These are phyloP conservation scores for Arthrinium phaeospermum DNA, from an alignment of 2,329 filamentous ascomycete species.

Conservation along the genomic window DNA sequence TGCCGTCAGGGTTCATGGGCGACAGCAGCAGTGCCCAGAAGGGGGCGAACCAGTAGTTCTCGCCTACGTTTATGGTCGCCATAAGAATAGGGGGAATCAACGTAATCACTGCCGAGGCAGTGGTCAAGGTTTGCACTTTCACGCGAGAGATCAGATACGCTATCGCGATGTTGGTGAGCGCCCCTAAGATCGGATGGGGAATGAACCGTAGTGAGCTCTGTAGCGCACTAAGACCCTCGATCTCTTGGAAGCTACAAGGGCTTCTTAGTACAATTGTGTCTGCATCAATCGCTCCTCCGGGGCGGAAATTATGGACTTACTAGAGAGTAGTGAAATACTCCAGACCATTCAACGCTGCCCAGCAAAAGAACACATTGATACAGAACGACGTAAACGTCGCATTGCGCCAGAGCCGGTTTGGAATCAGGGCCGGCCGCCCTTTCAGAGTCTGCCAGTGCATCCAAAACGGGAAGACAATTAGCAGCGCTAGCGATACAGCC, in stretches of 20 bases:
- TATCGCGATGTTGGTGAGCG: conserved; percentile 51
- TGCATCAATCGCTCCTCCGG: neutral
- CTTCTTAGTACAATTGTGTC: neutral
- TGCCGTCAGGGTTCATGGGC: conserved; percentile 32
- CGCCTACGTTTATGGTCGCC: conserved; percentile 53
- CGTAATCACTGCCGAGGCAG: conserved; percentile 49
- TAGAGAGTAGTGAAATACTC: conserved; percentile 50
- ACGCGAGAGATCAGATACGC: conserved; percentile 48
- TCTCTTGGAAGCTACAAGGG: conserved; percentile 47
- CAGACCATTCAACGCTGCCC: conserved; percentile 48
- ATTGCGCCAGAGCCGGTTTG: conserved; percentile 62
- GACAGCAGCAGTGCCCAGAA: conserved; percentile 52
- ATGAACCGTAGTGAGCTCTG: conserved; percentile 26
- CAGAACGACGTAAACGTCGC: conserved; percentile 57
- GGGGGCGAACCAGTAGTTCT: conserved; percentile 57
- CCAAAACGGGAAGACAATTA: conserved; percentile 55
- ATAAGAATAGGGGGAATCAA: conserved; percentile 57
- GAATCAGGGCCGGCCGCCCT: conserved; percentile 52
- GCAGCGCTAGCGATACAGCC: conserved; percentile 43
- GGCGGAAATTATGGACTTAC: conserved; percentile 32
- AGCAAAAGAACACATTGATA: conserved; percentile 48
- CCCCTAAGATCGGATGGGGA: conserved; percentile 44
- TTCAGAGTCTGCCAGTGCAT: conserved; percentile 24
- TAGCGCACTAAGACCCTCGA: conserved; percentile 47
- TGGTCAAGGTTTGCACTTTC: conserved; percentile 44